These are phyloP conservation scores for Thielaviopsis populi DNA, from an alignment of 2,329 filamentous ascomycete species.

Conservation along the genomic window DNA sequence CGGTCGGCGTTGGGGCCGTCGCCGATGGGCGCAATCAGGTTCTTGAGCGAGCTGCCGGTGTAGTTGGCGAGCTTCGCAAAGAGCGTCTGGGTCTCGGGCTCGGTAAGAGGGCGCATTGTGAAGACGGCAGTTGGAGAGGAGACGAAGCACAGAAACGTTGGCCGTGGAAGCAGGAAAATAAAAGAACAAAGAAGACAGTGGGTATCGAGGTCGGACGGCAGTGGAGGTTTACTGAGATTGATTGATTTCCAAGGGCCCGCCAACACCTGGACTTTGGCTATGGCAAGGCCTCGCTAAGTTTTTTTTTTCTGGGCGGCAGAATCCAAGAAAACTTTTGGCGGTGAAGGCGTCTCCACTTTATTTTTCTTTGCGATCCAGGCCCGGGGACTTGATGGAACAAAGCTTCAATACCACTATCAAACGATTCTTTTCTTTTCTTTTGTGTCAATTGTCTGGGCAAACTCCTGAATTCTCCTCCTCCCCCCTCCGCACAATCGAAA, in stretches of 20 bases:
- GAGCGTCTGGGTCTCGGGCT: slow-evolving; percentile 62
- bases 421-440: neutral
- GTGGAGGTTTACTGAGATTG: slow-evolving; percentile 7
- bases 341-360: slow-evolving; percentile 18
- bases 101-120: slow-evolving; percentile 68
- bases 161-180: neutral
- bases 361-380: slow-evolving; percentile 14
- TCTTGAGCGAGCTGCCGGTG: slow-evolving; percentile 71
- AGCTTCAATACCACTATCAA: neutral
- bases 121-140: slow-evolving; percentile 7
- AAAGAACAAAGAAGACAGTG: neutral
- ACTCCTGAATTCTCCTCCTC: neutral
- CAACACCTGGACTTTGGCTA: slow-evolving; percentile 8
- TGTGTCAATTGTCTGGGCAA: neutral
- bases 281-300: slow-evolving; percentile 10
- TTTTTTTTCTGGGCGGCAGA: slow-evolving; percentile 19
- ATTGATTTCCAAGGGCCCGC: neutral
- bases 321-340: slow-evolving; percentile 22
- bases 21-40: slow-evolving; percentile 61
- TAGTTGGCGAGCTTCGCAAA: slow-evolving; percentile 92
- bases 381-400: neutral
- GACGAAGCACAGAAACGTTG: neutral
- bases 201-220: neutral
- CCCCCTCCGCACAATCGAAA: neutral
- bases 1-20: slow-evolving; percentile 55